Evolutionary conservation across 805 yeast genomes (phyloP).

Genomic region (Ogataea pignaliae): DNA sequence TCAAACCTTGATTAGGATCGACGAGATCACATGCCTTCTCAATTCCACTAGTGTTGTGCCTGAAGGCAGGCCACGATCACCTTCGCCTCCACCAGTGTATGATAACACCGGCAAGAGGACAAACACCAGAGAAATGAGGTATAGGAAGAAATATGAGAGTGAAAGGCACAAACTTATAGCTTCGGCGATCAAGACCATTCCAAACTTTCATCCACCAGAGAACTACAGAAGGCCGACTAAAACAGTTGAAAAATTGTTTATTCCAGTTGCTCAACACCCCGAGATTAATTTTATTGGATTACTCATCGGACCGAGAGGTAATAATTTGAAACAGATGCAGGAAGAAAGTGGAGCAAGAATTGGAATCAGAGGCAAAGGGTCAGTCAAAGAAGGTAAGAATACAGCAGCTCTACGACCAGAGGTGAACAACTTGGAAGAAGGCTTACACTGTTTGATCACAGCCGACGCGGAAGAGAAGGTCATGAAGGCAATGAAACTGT

Average conservation of each 20-base stretch:
- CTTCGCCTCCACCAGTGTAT: constrained; percentile 91
- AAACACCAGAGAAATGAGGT: constrained; percentile 75
- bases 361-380: constrained; percentile 92
- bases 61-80: constrained; percentile 50
- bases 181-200: constrained; percentile 63
- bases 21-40: constrained; percentile 68
- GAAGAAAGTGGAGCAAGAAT: constrained; percentile 83
- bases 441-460: constrained; percentile 80
- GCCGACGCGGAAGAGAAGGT: constrained; percentile 79
- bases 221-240: constrained; percentile 64
- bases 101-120: constrained; percentile 78
- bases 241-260: constrained; percentile 73
- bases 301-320: constrained; percentile 92
- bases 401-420: constrained; percentile 42
- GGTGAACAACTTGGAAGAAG: constrained; percentile 65
- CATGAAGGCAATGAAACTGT: constrained; percentile 65
- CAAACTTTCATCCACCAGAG: constrained; percentile 74
- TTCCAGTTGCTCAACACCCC: constrained; percentile 85
- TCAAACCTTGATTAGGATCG: constrained; percentile 65
- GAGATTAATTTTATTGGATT: constrained; percentile 90
- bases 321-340: constrained; percentile 76
- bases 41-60: constrained; percentile 49
- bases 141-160: constrained; percentile 56
- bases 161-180: constrained; percentile 82
- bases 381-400: constrained; percentile 86